Evolutionary conservation across 1,284 basidiomycete species (phyloP).

Genomic region (Boletus mariae): DNA sequence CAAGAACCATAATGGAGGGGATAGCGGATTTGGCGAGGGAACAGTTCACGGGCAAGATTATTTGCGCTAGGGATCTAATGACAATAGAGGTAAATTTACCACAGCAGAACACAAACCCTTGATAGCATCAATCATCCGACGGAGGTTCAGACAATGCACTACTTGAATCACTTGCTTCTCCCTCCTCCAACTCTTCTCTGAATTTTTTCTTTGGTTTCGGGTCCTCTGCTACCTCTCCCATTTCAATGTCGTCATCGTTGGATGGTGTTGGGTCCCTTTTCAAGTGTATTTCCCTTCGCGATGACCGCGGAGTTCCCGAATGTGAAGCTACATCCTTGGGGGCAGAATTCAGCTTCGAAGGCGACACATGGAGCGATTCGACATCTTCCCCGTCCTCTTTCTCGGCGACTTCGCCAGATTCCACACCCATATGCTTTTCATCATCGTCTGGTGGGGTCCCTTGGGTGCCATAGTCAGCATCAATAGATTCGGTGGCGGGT

Average conservation of each 20-base stretch:
- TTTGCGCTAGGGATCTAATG: conserved; percentile 73
- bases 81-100: conserved; percentile 50
- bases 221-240: conserved; percentile 80
- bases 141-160: conserved; percentile 73
- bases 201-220: conserved; percentile 52
- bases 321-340: conserved; percentile 37
- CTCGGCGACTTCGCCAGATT: conserved; percentile 36
- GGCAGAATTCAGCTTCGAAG: conserved; percentile 34
- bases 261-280: conserved; percentile 24
- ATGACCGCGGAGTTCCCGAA: conserved; percentile 30
- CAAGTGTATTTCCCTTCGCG: conserved; percentile 22
- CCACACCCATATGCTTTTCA: conserved; percentile 39
- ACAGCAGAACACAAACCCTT: conserved; percentile 23
- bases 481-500: conserved; percentile 44
- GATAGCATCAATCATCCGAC: conserved; percentile 26
- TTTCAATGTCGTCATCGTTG: conserved; percentile 67
- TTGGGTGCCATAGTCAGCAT: conserved; percentile 27
- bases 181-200: conserved; percentile 76
- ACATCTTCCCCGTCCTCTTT: conserved; percentile 37
- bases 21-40: conserved; percentile 55
- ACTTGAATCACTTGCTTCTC: conserved; percentile 75
- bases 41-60: conserved; percentile 51
- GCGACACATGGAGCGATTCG: conserved; percentile 34
- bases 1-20: conserved; percentile 54
- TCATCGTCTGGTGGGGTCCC: conserved; percentile 32